Evolutionary conservation across 768 basidiomycete genomes (phyloP).

Genomic region (Russula brevipes): DNA sequence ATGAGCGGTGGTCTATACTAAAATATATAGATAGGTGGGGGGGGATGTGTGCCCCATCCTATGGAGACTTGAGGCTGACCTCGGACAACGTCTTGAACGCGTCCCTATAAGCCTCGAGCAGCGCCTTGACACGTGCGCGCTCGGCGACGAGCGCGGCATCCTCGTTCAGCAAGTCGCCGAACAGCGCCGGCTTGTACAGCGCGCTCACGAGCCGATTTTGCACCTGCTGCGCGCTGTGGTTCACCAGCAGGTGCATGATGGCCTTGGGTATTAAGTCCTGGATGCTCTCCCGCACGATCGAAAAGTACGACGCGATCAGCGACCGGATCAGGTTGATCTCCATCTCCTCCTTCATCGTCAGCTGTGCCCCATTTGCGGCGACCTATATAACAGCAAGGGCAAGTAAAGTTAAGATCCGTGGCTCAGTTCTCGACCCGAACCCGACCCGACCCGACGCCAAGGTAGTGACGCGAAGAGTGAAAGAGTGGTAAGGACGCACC

Average conservation of each 20-base stretch:
- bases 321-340: conserved; percentile 93
- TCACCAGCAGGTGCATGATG: conserved; percentile 97
- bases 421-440: background rate
- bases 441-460: no score
- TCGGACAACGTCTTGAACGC: conserved; percentile 86
- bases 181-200: conserved; percentile 92
- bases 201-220: conserved; percentile 94
- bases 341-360: conserved; percentile 89
- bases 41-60: no score
- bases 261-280: conserved; percentile 97
- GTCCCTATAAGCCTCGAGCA: conserved; percentile 94
- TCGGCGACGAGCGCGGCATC: conserved; percentile 95
- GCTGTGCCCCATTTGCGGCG: conserved; percentile 48
- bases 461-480: no score
- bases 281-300: conserved; percentile 93
- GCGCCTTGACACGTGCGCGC: conserved; percentile 85
- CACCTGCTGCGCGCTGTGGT: conserved; percentile 92
- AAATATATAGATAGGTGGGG: no score
- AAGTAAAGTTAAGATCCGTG: background rate
- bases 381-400: conserved; percentile 35
- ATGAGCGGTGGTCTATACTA: no score
- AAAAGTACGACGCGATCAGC: conserved; percentile 92
- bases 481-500: conserved; percentile 46
- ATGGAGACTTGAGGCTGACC: conserved; percentile 65
- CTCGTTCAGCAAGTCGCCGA: conserved; percentile 86